These are phyloP conservation scores for Xanthoconium separans DNA, from an alignment of 1,284 basidiomycete genomes.

Conservation along the genomic window DNA sequence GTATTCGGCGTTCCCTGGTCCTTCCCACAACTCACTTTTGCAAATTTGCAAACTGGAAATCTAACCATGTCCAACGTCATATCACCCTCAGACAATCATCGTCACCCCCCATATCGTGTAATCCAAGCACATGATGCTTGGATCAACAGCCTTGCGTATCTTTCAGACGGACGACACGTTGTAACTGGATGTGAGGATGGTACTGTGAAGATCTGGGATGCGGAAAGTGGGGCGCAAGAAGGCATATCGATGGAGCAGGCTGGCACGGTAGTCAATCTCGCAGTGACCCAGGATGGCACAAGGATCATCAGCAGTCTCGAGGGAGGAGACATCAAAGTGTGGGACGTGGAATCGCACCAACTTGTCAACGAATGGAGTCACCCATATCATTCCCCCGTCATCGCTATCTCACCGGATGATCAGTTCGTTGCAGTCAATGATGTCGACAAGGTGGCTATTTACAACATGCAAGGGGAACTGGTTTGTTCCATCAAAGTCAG, in stretches of 20 bases:
- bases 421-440: conserved; percentile 2
- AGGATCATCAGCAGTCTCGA: not conserved
- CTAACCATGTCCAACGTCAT: too few relatives aligned
- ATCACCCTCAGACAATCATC: too few relatives aligned
- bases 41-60: too few relatives aligned
- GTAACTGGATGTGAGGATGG: not conserved
- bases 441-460: not conserved
- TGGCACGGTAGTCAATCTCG: not conserved
- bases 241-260: not conserved
- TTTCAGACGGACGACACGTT: conserved; percentile 2
- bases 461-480: not conserved
- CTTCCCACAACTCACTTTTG: too few relatives aligned
- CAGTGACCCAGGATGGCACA: not conserved
- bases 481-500: not conserved
- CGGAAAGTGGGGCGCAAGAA: not conserved
- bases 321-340: not conserved
- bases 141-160: too few relatives aligned
- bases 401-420: conserved; percentile 11
- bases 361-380: not conserved
- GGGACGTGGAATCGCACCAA: not conserved
- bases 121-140: too few relatives aligned
- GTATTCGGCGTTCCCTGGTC: too few relatives aligned
- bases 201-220: conserved; percentile 4
- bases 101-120: too few relatives aligned
- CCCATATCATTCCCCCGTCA: too few relatives aligned